Percentiles rank a stretch among this genome's conserved stretches.
These are phyloP conservation scores for Panellus pusillus DNA, from an alignment of 768 basidiomycete genomes.

Conservation along the genomic window DNA sequence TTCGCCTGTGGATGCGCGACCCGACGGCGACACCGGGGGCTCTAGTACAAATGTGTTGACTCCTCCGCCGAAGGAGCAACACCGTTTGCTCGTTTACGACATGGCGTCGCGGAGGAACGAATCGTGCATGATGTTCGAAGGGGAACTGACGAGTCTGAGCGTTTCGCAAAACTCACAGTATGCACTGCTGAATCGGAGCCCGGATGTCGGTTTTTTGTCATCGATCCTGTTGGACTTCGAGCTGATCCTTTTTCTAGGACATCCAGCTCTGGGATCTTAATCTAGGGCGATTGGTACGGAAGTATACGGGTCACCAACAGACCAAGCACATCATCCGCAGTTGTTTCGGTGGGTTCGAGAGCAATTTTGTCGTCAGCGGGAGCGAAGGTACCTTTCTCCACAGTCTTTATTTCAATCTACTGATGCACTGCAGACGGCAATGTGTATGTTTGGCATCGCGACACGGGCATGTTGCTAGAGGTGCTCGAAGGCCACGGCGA, in stretches of 20 bases:
- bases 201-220: slow-evolving; percentile 59
- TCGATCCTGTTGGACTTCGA: slow-evolving; percentile 13
- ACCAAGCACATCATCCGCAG: slow-evolving; percentile 84
- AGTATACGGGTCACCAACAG: slow-evolving; percentile 85
- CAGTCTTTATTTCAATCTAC: slow-evolving; percentile 1
- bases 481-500: slow-evolving; percentile 83
- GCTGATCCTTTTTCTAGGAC: slow-evolving; percentile 55
- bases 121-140: slow-evolving; percentile 67
- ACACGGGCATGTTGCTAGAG: slow-evolving; percentile 81
- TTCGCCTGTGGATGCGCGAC: slow-evolving; percentile 25
- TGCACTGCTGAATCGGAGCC: slow-evolving; percentile 84
- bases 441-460: slow-evolving; percentile 94
- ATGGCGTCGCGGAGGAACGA: slow-evolving; percentile 65
- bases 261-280: slow-evolving; percentile 85
- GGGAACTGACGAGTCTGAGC: slow-evolving; percentile 86
- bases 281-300: slow-evolving; percentile 67
- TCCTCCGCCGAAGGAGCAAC: slow-evolving; percentile 41
- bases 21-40: slow-evolving; percentile 35
- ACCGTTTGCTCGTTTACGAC: slow-evolving; percentile 78
- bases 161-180: slow-evolving; percentile 84
- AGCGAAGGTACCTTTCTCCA: slow-evolving; percentile 73
- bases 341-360: slow-evolving; percentile 90
- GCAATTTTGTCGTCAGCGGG: slow-evolving; percentile 88
- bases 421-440: slow-evolving; percentile 68
- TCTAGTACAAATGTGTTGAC: slow-evolving; percentile 29